Conservation (phyloP, 208 protist species). For the Novymonas esmeraldas region DNA sequence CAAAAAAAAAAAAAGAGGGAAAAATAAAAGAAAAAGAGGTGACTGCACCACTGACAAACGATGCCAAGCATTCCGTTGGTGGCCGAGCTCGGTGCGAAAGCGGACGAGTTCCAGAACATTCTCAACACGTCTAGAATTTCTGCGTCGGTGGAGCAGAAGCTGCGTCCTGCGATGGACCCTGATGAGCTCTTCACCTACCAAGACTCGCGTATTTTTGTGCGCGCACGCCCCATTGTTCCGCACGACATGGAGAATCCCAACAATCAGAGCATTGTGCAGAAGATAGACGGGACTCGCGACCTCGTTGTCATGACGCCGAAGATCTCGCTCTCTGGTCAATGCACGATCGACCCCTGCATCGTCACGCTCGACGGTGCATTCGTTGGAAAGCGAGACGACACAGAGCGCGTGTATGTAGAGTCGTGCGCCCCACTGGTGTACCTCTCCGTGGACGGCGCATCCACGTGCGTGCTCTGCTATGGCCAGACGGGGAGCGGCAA, state of each 20-base stretch:
- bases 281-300: constrained; percentile 73
- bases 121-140: constrained; percentile 73
- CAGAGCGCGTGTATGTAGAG: constrained; percentile 70
- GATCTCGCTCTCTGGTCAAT: constrained; percentile 81
- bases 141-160: constrained; percentile 48
- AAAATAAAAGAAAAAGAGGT: neutral
- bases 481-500: constrained; percentile 93
- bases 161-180: constrained; percentile 59
- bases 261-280: constrained; percentile 81
- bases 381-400: constrained; percentile 61
- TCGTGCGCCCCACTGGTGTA: constrained; percentile 81
- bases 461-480: constrained; percentile 89
- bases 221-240: constrained; percentile 77
- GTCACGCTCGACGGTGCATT: constrained; percentile 84
- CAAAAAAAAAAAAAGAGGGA: neutral
- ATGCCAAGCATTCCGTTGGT: constrained; percentile 91
- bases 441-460: constrained; percentile 80
- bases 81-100: constrained; percentile 80
- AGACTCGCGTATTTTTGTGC: constrained; percentile 89
- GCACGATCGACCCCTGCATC: constrained; percentile 72
- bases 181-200: constrained; percentile 81
- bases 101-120: constrained; percentile 82
- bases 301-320: constrained; percentile 86
- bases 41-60: neutral
- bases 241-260: constrained; percentile 76